Percentiles rank a stretch among this genome's conserved stretches.
These are phyloP conservation scores for Eucalyptus virginea DNA, from an alignment of 345 rosid genomes.

Conservation along the genomic window DNA sequence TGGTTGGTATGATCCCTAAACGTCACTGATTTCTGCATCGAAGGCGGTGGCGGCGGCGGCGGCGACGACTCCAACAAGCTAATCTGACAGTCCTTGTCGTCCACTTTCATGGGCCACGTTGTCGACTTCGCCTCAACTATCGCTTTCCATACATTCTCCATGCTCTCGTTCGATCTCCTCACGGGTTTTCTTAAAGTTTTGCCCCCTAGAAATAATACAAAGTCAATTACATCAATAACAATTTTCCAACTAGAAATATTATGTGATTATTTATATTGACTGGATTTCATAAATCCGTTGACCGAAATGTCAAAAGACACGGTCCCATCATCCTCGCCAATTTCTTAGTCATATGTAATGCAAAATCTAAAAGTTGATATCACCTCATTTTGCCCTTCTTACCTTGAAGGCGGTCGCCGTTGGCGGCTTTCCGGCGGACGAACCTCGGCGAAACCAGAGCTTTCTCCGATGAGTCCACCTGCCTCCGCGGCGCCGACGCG, in stretches of 20 bases:
- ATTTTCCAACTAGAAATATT: background rate
- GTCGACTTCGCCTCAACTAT: constrained; percentile 28
- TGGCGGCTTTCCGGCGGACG: constrained; percentile 18
- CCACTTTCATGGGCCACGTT: constrained; percentile 15
- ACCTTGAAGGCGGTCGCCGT: background rate
- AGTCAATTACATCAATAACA: no score
- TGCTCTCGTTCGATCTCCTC: constrained; percentile 23
- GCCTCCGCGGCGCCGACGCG: background rate
- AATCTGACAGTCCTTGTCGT: background rate
- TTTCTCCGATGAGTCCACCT: constrained; percentile 17
- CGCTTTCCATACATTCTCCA: constrained; percentile 63
- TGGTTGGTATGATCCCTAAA: constrained; percentile 38
- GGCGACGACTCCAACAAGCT: background rate
- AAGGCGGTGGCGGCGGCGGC: background rate
- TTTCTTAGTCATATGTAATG: background rate
- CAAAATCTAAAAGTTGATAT: background rate
- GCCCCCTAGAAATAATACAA: background rate
- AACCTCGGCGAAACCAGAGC: constrained; percentile 33
- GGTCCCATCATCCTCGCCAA: background rate
- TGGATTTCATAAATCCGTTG: background rate
- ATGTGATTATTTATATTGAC: background rate
- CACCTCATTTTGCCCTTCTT: background rate
- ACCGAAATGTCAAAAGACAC: background rate
- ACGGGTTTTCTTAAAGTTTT: background rate
- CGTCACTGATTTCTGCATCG: constrained; percentile 36